Conservation (phyloP, 495 filamentous ascomycete species). For the Penicillium egyptiacum region DNA sequence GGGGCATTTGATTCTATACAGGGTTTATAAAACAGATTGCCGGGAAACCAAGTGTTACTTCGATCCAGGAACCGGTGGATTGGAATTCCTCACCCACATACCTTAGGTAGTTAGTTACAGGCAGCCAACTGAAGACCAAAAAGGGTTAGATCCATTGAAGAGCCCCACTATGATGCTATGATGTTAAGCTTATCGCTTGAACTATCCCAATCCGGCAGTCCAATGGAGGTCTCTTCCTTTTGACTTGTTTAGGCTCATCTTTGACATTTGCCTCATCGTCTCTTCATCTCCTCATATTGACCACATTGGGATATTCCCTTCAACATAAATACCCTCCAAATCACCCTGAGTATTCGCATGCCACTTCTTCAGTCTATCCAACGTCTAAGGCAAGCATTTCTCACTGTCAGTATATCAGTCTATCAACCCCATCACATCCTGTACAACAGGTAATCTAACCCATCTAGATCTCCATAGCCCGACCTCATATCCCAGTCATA, state of each 20-base stretch:
- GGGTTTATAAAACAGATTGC: too few species aligned
- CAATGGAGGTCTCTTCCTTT: slow-evolving; percentile 1
- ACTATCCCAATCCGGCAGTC: slow-evolving; percentile 21
- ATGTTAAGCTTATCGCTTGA: slow-evolving; percentile 15
- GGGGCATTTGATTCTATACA: too few species aligned
- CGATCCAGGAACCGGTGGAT: too few species aligned
- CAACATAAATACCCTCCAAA: not conserved
- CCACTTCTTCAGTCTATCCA: not conserved
- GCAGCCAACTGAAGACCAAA: too few species aligned
- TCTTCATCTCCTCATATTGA: not conserved
- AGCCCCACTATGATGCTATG: not conserved
- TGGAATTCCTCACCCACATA: too few species aligned
- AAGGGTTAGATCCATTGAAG: not conserved
- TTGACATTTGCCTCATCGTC: not conserved
- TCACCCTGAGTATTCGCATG: not conserved
- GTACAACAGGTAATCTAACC: slow-evolving; percentile 7
- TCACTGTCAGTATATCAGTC: slow-evolving; percentile 7
- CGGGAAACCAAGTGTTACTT: too few species aligned
- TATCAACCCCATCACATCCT: not conserved
- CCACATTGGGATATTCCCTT: not conserved
- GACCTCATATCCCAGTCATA: not conserved
- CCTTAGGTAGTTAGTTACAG: too few species aligned
- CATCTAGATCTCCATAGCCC: not conserved
- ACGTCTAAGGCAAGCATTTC: not conserved
- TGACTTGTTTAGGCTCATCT: not conserved